phyloP scores from a whole-genome alignment of 768 basidiomycete genomes.

The Floccularia luteovirens region DNA sequence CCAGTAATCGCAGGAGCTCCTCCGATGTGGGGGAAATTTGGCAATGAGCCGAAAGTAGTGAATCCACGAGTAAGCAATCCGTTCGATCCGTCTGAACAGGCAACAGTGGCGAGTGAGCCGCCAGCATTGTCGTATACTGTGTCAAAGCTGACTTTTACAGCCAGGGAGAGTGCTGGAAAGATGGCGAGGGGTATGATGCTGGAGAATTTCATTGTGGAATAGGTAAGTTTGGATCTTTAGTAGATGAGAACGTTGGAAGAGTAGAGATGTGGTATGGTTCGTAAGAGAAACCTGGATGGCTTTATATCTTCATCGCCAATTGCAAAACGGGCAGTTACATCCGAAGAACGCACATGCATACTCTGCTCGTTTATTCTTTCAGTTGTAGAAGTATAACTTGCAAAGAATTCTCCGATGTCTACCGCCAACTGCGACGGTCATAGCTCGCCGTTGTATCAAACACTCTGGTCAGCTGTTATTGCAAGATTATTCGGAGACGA shows the following conservation, averaged over 20 bases:
- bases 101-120: conserved; percentile 30
- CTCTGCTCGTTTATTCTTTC: no score
- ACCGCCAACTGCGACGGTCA: no score
- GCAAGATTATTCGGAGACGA: no score
- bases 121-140: conserved; percentile 35
- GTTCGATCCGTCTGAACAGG: conserved; percentile 41
- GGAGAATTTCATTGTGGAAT: conserved; percentile 23
- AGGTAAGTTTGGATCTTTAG: not conserved
- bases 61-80: conserved; percentile 40
- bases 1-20: conserved; percentile 42
- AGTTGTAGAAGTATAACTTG: no score
- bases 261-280: no score
- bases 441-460: no score
- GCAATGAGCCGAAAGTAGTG: conserved; percentile 42
- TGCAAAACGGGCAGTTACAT: not conserved
- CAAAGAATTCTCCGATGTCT: no score
- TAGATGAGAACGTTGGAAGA: not conserved
- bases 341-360: no score
- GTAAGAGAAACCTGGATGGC: no score
- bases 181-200: conserved; percentile 12
- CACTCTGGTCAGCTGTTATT: no score
- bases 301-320: not conserved
- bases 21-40: conserved; percentile 54
- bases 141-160: conserved; percentile 34
- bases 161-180: conserved; percentile 14